phyloP scores from a whole-genome alignment of 176 grass and related monocot species.

The Rhipidocladum racemiflorum region DNA sequence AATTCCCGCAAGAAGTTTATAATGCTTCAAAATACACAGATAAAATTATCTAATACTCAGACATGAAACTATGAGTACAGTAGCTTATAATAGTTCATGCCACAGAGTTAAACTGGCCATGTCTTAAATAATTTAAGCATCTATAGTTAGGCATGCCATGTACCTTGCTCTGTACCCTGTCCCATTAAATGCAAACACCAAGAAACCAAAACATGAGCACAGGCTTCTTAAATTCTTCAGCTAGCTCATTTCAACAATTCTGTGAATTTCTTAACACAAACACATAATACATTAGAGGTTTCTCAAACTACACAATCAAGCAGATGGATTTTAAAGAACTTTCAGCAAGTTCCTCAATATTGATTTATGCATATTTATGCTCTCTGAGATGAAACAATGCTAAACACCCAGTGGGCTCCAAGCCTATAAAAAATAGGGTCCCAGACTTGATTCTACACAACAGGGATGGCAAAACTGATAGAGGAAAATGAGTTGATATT shows the following conservation, averaged over 20 bases:
- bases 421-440: background rate
- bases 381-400: background rate
- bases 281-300: background rate
- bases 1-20: background rate
- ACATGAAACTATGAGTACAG: background rate
- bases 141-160: background rate
- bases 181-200: background rate
- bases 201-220: background rate
- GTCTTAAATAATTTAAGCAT: background rate
- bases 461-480: background rate
- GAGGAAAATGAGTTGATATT: background rate
- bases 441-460: background rate
- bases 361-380: background rate
- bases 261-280: background rate
- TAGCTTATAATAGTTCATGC: background rate
- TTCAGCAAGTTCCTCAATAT: background rate
- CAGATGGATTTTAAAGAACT: background rate
- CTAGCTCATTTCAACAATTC: background rate
- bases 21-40: background rate
- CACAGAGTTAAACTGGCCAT: background rate
- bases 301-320: background rate
- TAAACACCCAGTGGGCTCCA: background rate
- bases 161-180: background rate
- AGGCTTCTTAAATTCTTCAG: background rate
- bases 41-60: background rate